These are phyloP conservation scores for Galerina sulciceps DNA, from an alignment of 768 basidiomycete species.

Conservation along the genomic window DNA sequence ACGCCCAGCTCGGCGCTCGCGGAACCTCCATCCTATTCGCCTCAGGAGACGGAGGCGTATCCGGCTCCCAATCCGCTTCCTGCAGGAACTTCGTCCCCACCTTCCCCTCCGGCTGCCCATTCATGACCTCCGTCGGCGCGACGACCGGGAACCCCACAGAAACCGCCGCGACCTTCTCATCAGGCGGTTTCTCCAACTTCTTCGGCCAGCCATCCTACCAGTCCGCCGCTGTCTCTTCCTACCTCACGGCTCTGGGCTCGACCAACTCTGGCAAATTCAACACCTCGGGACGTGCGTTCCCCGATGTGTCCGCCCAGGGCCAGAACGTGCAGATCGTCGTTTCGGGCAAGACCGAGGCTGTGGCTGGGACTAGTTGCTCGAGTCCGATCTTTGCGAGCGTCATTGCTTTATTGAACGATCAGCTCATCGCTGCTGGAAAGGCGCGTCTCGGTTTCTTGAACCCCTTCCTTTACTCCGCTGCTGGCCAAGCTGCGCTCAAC, in stretches of 20 bases:
- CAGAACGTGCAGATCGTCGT: conserved; percentile 29
- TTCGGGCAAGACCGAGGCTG: conserved; percentile 36
- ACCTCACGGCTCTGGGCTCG: conserved; percentile 40
- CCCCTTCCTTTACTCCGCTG: conserved; percentile 29
- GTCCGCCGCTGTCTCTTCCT: conserved; percentile 36
- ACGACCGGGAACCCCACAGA: conserved; percentile 45
- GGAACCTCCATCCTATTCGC: conserved; percentile 64
- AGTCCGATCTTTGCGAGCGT: conserved; percentile 53
- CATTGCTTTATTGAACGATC: conserved; percentile 57
- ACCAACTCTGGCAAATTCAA: conserved; percentile 53
- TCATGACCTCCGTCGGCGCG: conserved; percentile 52
- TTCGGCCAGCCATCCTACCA: conserved; percentile 44
- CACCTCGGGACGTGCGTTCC: conserved; percentile 48
- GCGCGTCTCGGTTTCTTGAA: conserved; percentile 53
- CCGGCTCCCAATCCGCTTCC: conserved; percentile 30
- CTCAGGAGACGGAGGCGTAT: conserved; percentile 63
- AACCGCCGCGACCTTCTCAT: conserved; percentile 44
- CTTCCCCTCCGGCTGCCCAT: conserved; percentile 45
- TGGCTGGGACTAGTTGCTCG: conserved; percentile 54
- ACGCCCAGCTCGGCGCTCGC: conserved; percentile 59
- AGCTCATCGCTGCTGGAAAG: conserved; percentile 43
- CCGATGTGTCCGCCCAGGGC: conserved; percentile 56
- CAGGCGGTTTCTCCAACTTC: conserved; percentile 54
- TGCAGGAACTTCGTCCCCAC: conserved; percentile 25
- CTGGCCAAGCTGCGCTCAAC: conserved; percentile 39